phyloP scores from a whole-genome alignment of 2,329 filamentous ascomycete genomes.

The Cercospora nicotianae region DNA sequence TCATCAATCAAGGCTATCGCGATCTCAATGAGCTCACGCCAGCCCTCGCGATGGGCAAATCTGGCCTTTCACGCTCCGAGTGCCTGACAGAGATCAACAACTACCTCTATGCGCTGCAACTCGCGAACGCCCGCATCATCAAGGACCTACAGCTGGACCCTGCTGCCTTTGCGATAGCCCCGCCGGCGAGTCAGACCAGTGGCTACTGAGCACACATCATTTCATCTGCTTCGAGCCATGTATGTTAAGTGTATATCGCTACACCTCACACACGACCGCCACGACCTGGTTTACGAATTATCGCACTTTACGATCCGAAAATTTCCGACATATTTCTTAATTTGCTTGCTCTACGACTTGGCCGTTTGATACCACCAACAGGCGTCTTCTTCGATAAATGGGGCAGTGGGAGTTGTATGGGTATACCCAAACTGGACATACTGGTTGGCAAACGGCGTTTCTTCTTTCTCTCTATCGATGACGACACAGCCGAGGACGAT shows the following conservation, averaged over 20 bases:
- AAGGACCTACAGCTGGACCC: conserved; percentile 14
- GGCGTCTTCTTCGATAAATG: conserved; percentile 2
- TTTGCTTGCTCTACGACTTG: conserved; percentile 3
- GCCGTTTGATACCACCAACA: background rate
- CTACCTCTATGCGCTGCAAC: conserved; percentile 12
- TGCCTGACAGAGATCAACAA: conserved; percentile 19
- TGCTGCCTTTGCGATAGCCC: background rate
- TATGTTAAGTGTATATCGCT: background rate
- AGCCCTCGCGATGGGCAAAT: conserved; percentile 74
- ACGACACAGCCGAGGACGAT: background rate
- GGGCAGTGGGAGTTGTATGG: conserved; percentile 4
- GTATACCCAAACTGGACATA: conserved; percentile 2
- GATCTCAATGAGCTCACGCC: conserved; percentile 77
- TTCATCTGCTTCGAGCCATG: background rate
- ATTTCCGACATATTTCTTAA: background rate
- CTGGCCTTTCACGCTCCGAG: conserved; percentile 57
- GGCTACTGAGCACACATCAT: background rate
- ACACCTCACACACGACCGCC: background rate
- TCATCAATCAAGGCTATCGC: conserved; percentile 82
- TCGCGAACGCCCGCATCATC: conserved; percentile 9
- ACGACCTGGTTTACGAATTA: conserved; percentile 2
- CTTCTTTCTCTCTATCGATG: background rate
- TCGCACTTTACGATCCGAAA: conserved; percentile 2
- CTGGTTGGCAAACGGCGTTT: background rate
- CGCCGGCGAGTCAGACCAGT: conserved; percentile 1